A percentile compares a stretch with the other conserved stretches of the same genome.
phyloP scores from a whole-genome alignment of 2,329 filamentous ascomycete species.

The Alternaria arborescens region DNA sequence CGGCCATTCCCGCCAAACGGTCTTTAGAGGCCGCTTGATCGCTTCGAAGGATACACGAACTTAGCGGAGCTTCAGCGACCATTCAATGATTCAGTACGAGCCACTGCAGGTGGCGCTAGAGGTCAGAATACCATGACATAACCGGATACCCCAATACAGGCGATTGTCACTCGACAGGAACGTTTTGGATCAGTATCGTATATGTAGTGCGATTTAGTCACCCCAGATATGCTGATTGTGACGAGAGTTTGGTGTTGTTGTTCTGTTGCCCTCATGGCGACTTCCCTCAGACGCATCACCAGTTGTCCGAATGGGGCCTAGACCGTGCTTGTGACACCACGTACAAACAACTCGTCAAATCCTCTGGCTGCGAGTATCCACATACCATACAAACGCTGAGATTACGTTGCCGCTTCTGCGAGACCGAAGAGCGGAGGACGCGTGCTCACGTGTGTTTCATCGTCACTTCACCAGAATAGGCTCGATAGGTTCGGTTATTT shows the following conservation, averaged over 20 bases:
- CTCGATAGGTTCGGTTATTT: conserved; percentile 4
- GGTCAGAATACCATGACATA: not conserved
- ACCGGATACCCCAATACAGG: not conserved
- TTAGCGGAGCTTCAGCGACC: not conserved
- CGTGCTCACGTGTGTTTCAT: conserved; percentile 15
- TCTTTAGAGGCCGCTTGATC: conserved; percentile 37
- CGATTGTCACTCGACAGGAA: not conserved
- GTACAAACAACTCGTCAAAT: conserved; percentile 8
- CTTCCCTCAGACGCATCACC: conserved; percentile 5
- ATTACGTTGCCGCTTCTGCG: not conserved
- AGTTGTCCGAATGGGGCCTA: conserved; percentile 2
- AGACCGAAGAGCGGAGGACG: conserved; percentile 4
- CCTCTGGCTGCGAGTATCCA: not conserved
- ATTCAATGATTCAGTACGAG: not conserved
- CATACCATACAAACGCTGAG: not conserved
- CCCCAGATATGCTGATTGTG: not conserved
- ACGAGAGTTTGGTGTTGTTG: not conserved
- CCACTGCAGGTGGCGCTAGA: not conserved
- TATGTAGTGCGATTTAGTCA: not conserved
- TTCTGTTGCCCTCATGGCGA: not conserved
- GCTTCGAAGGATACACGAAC: conserved; percentile 1
- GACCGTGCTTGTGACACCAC: conserved; percentile 8
- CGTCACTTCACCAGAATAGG: conserved; percentile 13
- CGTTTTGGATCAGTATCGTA: not conserved
- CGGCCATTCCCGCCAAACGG: conserved; percentile 41